phyloP scores from a whole-genome alignment of 768 basidiomycete species.

The Favolaschia claudopus region DNA sequence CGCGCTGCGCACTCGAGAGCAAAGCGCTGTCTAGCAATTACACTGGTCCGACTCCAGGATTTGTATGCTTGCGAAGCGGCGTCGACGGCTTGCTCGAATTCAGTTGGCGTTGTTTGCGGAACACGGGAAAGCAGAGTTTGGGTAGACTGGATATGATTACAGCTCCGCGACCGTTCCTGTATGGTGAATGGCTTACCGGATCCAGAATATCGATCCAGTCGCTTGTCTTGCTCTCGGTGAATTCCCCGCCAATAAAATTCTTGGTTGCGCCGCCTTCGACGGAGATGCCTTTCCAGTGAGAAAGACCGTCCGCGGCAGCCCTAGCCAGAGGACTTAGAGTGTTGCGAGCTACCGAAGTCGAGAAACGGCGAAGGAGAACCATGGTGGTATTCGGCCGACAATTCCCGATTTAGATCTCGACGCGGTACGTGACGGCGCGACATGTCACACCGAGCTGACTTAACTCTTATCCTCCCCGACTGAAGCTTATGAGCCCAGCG shows the following conservation, averaged over 20 bases:
- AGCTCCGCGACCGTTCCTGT: neutral
- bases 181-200: slow-evolving; percentile 68
- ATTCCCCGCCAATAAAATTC: slow-evolving; percentile 92
- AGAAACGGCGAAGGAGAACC: slow-evolving; percentile 35
- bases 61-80: slow-evolving; percentile 88
- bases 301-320: slow-evolving; percentile 72
- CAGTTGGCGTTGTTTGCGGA: slow-evolving; percentile 83
- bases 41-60: slow-evolving; percentile 86
- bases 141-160: slow-evolving; percentile 67
- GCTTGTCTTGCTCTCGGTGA: slow-evolving; percentile 78
- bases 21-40: slow-evolving; percentile 87
- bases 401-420: neutral
- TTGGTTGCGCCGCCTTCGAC: slow-evolving; percentile 88
- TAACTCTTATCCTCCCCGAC: no score
- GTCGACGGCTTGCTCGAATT: slow-evolving; percentile 85
- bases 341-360: slow-evolving; percentile 53
- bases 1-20: slow-evolving; percentile 74
- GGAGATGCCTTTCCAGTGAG: slow-evolving; percentile 88
- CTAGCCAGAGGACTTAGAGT: slow-evolving; percentile 64
- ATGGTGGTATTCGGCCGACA: neutral
- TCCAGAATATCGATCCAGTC: slow-evolving; percentile 91
- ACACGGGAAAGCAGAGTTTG: slow-evolving; percentile 90
- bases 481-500: no score
- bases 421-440: neutral
- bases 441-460: no score